phyloP scores from a whole-genome alignment of 1,284 basidiomycete species.

The Leccinum solheimii region DNA sequence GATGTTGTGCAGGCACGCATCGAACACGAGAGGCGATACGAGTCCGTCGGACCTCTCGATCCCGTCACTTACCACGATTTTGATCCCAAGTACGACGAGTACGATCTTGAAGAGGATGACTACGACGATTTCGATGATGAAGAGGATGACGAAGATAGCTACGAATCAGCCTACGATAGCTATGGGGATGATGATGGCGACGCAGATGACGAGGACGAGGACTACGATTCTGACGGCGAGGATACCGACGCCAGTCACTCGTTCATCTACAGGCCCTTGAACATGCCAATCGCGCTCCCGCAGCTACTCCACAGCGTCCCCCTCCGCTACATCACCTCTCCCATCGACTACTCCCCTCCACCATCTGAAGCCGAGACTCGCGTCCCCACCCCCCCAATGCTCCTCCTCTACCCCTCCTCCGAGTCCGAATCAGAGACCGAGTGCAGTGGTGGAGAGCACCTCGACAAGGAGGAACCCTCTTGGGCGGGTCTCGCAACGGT shows the following conservation, averaged over 20 bases:
- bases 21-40: neutral
- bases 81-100: neutral
- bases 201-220: neutral
- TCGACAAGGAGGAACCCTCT: neutral
- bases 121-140: neutral
- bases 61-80: neutral
- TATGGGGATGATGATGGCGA: neutral
- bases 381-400: neutral
- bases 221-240: neutral
- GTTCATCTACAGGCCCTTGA: neutral
- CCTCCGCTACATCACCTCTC: neutral
- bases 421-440: neutral
- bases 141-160: neutral
- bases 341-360: neutral
- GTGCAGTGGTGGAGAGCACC: neutral
- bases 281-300: slow-evolving; percentile 11
- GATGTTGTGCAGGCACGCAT: slow-evolving; percentile 7
- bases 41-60: slow-evolving; percentile 3
- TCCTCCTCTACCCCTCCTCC: neutral
- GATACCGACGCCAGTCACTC: neutral
- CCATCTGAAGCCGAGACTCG: neutral
- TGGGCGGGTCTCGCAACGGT: slow-evolving; percentile 4
- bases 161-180: neutral
- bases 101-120: neutral
- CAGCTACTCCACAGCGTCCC: slow-evolving; percentile 3